Evolutionary conservation across 2,329 filamentous ascomycete species (phyloP), one percentile per base, ranked within the genome.

Genomic region (Onygenales sp.): DNA sequence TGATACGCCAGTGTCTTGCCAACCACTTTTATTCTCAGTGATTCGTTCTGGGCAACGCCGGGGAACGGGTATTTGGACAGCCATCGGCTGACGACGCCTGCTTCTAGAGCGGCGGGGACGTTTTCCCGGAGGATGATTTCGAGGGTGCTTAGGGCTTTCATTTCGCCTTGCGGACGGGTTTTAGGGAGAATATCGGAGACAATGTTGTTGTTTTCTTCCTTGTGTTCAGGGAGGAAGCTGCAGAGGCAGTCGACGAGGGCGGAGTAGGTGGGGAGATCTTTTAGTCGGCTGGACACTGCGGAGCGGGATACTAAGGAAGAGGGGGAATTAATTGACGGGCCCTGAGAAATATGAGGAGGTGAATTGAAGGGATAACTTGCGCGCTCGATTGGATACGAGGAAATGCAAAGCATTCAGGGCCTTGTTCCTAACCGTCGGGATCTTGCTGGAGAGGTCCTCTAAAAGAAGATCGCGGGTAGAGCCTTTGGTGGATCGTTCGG

Each of bases 1-100:
- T 65, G 70, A 66, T 68, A 74, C 14, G 65, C 65, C 51, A 69
- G 69, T 63, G 73, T 70, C 0, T 74, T 63, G 17, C 65, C 62
- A 9, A 70, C 65, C 27, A 74, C 66, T 54, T 73, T 70, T 47
- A 65, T 65, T 42, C 65, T 64, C 32, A 68, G 68, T 21, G 69
- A 67, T 51, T 82, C 77, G 52, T 79, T 75, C 2, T 76, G 69
- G 1, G 68, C 69, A 14, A 75, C 71, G 17, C 85, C 86, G 74
- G 86, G 73, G 49, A 76, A 90, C 6, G 82, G 79, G 65, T 90
- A 88, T 60, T 80, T 82, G 36, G 75, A 78, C n/a, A 91, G 77
- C 87, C 87, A 91, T 53, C 80, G 82, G 56, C 85, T 82, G 40
- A 91, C 77, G 57, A 91, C 81, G 6, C 77, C 77, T 39, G 84